Evolutionary conservation across 2,329 filamentous ascomycete genomes (phyloP), one percentile per base, ranked within the genome.

Genomic region (Colletotrichum sp.): DNA sequence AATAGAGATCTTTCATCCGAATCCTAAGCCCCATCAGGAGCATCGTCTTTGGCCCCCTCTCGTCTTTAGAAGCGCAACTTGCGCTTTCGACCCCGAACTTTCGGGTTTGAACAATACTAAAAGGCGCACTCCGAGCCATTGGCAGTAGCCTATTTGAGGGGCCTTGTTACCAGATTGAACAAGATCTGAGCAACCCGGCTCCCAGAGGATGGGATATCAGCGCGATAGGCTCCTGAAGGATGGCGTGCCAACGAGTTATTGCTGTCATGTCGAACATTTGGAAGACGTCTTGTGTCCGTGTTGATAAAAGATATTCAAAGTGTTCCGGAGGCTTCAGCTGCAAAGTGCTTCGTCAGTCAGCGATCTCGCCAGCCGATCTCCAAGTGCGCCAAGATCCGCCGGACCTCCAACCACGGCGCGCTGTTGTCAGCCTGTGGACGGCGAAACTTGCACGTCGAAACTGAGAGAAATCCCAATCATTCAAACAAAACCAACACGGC

Each of bases 151-250:
- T 43, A n/a, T 5, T 6, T 3, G 18, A 43, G 36, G 36, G 1
- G 8, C 0, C 7, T n/a, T 9, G 0, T 2, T 9, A 9, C 16
- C 16, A 43, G 38, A n/a, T 2, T 9, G 4, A 10, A 43, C 38
- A 43, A n/a, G 16, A 43, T n/a, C 14, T 9, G 16, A 18, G 16
- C 2, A 18, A 5, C 16, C 2, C 12, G 36, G 16, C 7, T 38
- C 9, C 18, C 9, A 3, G 38, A n/a, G 9, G 9, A n/a, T 4
- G 4, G 5, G 1, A 2, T 2, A n/a, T 1, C 18, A 1, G 38
- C 16, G 16, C 38, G 18, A 7, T 10, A 10, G 0, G 8, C 2
- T 2, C 1, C 38, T n/a, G 16, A 10, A n/a, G 3, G 38, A 38
- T 5, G 3, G 2, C 16, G 36, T 43, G 14, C 16, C 16, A 36